A percentile compares a stretch with the other conserved stretches of the same genome.
Conservation (phyloP, 805 yeast species). For the Kodamaea neixiangensis region DNA sequence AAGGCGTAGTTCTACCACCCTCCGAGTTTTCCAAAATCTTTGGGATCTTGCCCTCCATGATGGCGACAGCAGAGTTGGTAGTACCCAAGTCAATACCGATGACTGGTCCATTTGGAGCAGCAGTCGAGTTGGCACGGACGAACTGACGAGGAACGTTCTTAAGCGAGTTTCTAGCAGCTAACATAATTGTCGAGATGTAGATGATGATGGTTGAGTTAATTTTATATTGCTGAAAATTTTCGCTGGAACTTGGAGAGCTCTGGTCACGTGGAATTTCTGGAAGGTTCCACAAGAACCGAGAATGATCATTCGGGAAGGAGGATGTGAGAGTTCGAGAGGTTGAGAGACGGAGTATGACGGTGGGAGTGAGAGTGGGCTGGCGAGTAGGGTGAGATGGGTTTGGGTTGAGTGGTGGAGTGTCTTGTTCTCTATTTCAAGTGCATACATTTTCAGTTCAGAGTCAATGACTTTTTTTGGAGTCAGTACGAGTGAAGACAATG, state of each 20-base stretch:
- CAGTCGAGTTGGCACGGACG: constrained; percentile 33
- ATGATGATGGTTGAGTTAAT: constrained; percentile 20
- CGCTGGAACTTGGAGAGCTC: constrained; percentile 2
- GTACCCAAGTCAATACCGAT: constrained; percentile 88
- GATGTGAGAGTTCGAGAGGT: neutral
- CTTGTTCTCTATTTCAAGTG: no score
- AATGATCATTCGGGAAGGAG: no score
- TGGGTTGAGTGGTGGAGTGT: no score
- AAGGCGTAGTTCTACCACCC: constrained; percentile 76
- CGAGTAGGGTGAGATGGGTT: no score
- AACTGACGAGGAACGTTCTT: constrained; percentile 40
- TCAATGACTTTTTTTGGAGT: no score
- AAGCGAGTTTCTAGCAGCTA: constrained; percentile 44
- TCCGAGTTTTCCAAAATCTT: constrained; percentile 75
- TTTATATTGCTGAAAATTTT: constrained; percentile 9
- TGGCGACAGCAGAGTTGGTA: constrained; percentile 87
- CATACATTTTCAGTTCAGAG: no score
- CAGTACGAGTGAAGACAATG: no score
- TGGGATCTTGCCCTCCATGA: constrained; percentile 77
- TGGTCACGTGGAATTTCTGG: no score
- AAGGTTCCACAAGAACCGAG: constrained; percentile 9
- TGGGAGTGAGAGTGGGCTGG: no score
- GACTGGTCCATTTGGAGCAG: constrained; percentile 52
- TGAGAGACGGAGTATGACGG: no score
- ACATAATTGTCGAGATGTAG: constrained; percentile 26